Base-by-base conservation (phyloP, 2,329 filamentous ascomycete species). In the Aspergillus quadricinctus region DNA sequence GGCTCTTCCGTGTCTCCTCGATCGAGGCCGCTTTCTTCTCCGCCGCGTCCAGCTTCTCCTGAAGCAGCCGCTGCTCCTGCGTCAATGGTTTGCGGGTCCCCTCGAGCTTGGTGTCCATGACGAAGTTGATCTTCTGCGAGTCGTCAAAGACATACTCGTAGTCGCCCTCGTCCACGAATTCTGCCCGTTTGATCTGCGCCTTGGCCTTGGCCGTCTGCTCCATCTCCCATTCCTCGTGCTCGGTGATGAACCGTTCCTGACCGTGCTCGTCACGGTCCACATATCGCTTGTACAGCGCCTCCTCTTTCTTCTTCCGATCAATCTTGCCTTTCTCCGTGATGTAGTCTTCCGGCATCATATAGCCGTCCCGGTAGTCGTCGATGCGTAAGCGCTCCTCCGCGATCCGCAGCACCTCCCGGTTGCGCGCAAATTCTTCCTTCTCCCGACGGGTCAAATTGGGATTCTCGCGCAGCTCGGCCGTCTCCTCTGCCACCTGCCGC, bases 111-210 rank as follows among this genome's bases (percentile, higher is more conserved):
- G 87, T 83, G 66, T 94, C 90, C 64, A 90, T 79, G 57, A 88
- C 85, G 81, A 91, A 97, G 62, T 91, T 87, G 69, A 96, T 91
- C 66, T 90, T 89, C 72, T 95, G 90, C 25, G 88, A 84, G 62
- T 95, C 88, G 66, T 99, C 94, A 70, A 99, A 87, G 14, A 99
- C 89, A 69, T 92, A 96, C 65, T 94, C 90, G 70, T 97, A 99
- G 57, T 95, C 88, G 11, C 87, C 87, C 62, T 92, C 87, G 52
- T 92, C 87, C 14, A 89, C 85, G 37, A 87, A 82, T 68, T 95
- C 90, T 0, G 85, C 78, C 53, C 86, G 84, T 62, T 85, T 82
- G 57, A 96, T 91, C 70, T 96, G 92, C 1, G 90, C 87, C 71
- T 93, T 94, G 5, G 91, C 92, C 72, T 95, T 95, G 55, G 87